These are phyloP conservation scores for Solanum clarkiae DNA, from an alignment of 257 asterid species.

Conservation along the genomic window DNA sequence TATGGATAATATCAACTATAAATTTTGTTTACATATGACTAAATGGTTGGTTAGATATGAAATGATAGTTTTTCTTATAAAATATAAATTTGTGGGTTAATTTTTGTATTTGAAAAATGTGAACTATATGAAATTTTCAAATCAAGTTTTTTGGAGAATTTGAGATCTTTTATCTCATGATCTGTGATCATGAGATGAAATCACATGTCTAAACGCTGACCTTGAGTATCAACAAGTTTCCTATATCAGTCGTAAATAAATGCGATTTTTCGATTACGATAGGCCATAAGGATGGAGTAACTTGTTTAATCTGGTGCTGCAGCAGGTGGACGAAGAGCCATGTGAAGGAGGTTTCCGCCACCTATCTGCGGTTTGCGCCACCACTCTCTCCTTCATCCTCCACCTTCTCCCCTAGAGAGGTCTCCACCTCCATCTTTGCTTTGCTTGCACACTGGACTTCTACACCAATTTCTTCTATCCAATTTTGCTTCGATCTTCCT, in stretches of 20 bases:
- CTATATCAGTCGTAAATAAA: background rate
- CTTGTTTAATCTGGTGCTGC: background rate
- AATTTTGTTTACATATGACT: no score
- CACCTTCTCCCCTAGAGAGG: background rate
- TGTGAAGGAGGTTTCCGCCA: background rate
- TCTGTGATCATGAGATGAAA: no score
- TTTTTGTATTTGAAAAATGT: no score
- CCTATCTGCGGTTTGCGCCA: background rate
- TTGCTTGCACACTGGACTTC: background rate
- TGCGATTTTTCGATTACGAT: background rate
- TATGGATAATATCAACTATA: no score
- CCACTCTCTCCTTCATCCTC: background rate
- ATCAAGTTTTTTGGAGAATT: no score
- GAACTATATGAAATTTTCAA: no score
- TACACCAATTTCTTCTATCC: background rate
- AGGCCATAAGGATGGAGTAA: background rate
- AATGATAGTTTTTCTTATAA: no score
- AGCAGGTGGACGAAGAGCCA: background rate
- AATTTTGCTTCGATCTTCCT: background rate
- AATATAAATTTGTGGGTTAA: no score
- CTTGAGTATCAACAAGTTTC: background rate
- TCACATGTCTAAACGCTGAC: no score
- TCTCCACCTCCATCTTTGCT: background rate
- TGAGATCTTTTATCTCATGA: no score
- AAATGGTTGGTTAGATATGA: no score